These are phyloP conservation scores for Hanseniaspora gamundiae DNA, from an alignment of 1,139 yeast species.

Conservation along the genomic window DNA sequence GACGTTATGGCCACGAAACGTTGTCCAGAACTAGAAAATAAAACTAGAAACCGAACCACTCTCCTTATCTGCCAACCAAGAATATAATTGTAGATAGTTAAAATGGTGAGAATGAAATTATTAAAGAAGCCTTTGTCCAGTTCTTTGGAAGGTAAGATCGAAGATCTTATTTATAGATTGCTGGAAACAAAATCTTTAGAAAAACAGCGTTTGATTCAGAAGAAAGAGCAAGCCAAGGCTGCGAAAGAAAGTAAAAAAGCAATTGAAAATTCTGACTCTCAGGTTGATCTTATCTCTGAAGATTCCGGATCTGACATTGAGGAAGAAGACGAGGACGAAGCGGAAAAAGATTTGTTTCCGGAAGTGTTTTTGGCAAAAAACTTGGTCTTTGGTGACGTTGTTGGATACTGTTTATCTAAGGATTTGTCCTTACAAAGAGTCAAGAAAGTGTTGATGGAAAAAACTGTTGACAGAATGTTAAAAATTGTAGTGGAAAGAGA, in stretches of 20 bases:
- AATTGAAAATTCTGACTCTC: background rate
- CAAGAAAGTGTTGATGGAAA: conserved; percentile 47
- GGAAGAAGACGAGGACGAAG: conserved; percentile 9
- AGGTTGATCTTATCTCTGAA: background rate
- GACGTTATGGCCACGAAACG: too few species aligned
- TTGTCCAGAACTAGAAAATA: too few species aligned
- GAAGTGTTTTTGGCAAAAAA: conserved; percentile 49
- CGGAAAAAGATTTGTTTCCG: conserved; percentile 20
- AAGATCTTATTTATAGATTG: conserved; percentile 36
- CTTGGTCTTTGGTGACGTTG: conserved; percentile 37
- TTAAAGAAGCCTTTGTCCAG: conserved; percentile 18
- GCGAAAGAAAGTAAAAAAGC: background rate
- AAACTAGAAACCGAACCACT: too few species aligned
- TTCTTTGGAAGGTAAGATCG: conserved; percentile 38
- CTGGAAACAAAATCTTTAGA: conserved; percentile 40
- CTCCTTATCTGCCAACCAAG: too few species aligned
- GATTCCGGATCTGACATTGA: background rate
- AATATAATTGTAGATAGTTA: too few species aligned
- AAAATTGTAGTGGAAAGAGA: conserved; percentile 28
- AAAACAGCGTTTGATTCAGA: conserved; percentile 25
- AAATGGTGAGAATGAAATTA: conserved; percentile 18
- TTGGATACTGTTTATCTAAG: conserved; percentile 43
- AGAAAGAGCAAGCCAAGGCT: conserved; percentile 8
- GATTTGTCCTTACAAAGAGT: conserved; percentile 57
- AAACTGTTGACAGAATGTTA: conserved; percentile 44